Percentiles rank a stretch among this genome's conserved stretches.
Evolutionary conservation across 1,284 basidiomycete species (phyloP).

Genomic region (Phlebopus sp.): DNA sequence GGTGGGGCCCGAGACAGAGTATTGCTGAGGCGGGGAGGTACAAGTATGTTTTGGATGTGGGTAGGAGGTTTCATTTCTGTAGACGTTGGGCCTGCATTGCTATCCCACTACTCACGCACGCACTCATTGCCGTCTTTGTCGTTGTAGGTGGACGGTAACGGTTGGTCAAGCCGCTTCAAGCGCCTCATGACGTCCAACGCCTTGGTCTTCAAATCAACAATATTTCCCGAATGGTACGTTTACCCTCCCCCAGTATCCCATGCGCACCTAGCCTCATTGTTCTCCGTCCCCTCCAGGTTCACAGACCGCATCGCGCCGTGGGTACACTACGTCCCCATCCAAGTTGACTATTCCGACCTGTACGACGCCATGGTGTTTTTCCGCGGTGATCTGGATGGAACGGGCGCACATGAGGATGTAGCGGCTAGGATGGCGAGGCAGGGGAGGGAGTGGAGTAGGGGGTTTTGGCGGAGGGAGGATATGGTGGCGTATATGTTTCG

Average conservation of each 20-base stretch:
- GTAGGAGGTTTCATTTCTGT: not conserved
- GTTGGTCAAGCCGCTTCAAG: conserved; percentile 65
- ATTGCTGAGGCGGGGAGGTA: conserved; percentile 35
- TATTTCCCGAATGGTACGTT: conserved; percentile 60
- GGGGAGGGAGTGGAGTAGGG: conserved; percentile 54
- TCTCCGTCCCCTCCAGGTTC: too few species aligned
- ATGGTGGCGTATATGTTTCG: conserved; percentile 2
- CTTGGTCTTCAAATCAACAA: conserved; percentile 56
- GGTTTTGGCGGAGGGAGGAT: conserved; percentile 47
- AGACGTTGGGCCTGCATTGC: not conserved
- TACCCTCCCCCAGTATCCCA: too few species aligned
- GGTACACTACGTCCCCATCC: conserved; percentile 56
- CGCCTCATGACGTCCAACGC: conserved; percentile 59
- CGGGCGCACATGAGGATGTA: conserved; percentile 49
- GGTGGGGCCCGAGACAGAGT: conserved; percentile 42
- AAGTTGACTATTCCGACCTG: conserved; percentile 47
- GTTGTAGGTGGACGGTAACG: conserved; percentile 55
- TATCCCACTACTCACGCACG: not conserved
- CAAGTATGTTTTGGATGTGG: conserved; percentile 11
- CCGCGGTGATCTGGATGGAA: conserved; percentile 42
- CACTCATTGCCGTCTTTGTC: not conserved
- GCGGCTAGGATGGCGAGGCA: conserved; percentile 50
- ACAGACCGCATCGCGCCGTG: conserved; percentile 43
- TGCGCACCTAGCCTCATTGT: too few species aligned
- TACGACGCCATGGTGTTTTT: conserved; percentile 57